Base-by-base conservation (phyloP, 768 basidiomycete genomes). In the Antrodiella citrinella region DNA sequence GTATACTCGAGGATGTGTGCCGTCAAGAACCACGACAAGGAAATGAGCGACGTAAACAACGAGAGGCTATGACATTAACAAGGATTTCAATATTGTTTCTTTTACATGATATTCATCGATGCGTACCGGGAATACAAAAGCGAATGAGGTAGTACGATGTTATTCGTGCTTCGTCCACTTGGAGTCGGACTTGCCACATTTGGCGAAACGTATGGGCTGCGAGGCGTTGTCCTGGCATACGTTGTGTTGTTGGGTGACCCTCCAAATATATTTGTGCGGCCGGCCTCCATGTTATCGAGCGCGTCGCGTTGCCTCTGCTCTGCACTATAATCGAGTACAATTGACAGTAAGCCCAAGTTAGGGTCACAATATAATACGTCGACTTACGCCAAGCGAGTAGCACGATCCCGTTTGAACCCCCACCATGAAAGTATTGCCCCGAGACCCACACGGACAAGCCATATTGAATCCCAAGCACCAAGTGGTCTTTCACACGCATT, bases 1-100 rank as follows among this genome's bases (percentile, higher is more conserved):
- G 85, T 85, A 59, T 90, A 91, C 53, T 81, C 76, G 49, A 91
- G 69, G 23, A 90, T 81, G 60, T 92, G 85, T 10, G 88, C 86
- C 15, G 81, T 83, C 22, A 91, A 63, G 58, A 91, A 91, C 86
- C 91, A 92, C 49, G 75, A 80, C 7, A 91, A 61, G n/a, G 84
- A 85, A 50, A 87, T 62, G 51, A 88, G 64, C 18, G 87, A 84
- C 13, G 77, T 77, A 57, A 86, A 67, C 49, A 84, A 71, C 1
- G 81, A 78, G 47, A 88, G 60, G 40, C 86, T 84, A 47, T 0
- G 51, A n/a, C n/a, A n/a, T n/a, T n/a, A n/a, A n/a, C n/a, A n/a
- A n/a, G n/a, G n/a, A n/a, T n/a, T n/a, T n/a, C n/a, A n/a, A n/a
- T n/a, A n/a, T n/a, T n/a, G n/a, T n/a, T n/a, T n/a, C n/a, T n/a